phyloP scores from a whole-genome alignment of 176 grass and related monocot species.

The Pontederia crassipes region DNA sequence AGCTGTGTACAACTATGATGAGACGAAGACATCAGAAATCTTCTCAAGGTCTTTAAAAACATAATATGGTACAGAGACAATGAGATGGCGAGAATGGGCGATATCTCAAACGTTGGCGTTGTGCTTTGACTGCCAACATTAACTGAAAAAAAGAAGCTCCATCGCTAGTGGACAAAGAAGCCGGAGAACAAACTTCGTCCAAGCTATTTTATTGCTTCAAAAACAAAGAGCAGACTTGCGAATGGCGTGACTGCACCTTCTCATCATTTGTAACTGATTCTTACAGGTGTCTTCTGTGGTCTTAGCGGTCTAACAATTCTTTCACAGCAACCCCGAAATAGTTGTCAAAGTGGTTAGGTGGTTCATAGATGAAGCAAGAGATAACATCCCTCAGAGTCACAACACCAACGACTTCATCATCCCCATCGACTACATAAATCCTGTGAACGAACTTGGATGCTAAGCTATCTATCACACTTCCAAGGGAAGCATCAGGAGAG shows the following conservation, averaged over 20 bases:
- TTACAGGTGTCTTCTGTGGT: not conserved
- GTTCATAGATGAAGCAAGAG: conserved; percentile 80
- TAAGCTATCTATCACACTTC: conserved; percentile 71
- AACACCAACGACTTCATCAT: conserved; percentile 50
- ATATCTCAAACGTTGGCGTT: too few relatives aligned
- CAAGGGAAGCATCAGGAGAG: conserved; percentile 38
- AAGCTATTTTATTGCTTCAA: too few relatives aligned
- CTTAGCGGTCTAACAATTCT: conserved; percentile 3
- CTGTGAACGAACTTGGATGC: conserved; percentile 72
- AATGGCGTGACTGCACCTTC: not conserved
- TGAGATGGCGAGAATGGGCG: too few relatives aligned
- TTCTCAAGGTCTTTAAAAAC: too few relatives aligned
- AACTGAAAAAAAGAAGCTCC: too few relatives aligned
- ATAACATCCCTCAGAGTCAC: conserved; percentile 87
- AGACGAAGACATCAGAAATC: too few relatives aligned
- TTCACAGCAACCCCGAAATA: conserved; percentile 22
- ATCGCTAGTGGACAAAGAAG: too few relatives aligned
- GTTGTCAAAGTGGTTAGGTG: conserved; percentile 47
- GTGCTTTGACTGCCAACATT: too few relatives aligned
- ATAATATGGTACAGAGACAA: too few relatives aligned
- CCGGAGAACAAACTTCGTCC: too few relatives aligned
- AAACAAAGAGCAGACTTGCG: too few relatives aligned
- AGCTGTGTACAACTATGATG: too few relatives aligned
- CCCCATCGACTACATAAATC: conserved; percentile 59
- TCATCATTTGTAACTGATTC: not conserved